A percentile compares a stretch with the other conserved stretches of the same genome.
These are phyloP conservation scores for Chamaecrista fasciculata DNA, from an alignment of 306 rosid genomes.

Conservation along the genomic window DNA sequence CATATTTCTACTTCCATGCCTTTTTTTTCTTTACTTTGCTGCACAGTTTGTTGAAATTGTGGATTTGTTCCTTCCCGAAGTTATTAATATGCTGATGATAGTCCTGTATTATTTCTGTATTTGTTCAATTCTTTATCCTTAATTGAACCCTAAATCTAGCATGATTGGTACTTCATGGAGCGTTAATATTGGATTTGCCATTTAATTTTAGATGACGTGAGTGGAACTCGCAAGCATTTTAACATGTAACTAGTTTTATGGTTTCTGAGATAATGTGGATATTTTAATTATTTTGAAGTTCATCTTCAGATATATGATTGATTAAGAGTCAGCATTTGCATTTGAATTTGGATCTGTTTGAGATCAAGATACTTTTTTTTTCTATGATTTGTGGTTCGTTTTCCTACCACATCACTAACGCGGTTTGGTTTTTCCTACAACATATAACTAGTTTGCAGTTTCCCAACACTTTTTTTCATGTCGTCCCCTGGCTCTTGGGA, in stretches of 20 bases:
- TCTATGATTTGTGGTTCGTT: not conserved
- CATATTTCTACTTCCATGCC: not conserved
- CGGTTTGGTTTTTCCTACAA: not conserved
- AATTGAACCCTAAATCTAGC: too few species aligned
- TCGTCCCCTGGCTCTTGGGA: not conserved
- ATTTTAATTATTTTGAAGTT: not conserved
- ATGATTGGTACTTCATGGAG: too few species aligned
- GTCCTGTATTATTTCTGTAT: too few species aligned
- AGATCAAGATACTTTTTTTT: not conserved
- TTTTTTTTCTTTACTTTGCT: not conserved
- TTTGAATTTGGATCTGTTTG: not conserved
- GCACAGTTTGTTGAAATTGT: too few species aligned
- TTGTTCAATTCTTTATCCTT: too few species aligned
- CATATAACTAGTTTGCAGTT: not conserved
- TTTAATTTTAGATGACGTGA: too few species aligned
- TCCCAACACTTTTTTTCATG: not conserved
- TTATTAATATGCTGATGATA: too few species aligned
- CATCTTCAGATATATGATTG: not conserved
- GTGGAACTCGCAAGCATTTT: too few species aligned
- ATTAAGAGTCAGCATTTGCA: not conserved
- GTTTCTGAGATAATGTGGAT: not conserved
- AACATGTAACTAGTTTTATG: too few species aligned
- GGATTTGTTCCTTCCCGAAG: too few species aligned
- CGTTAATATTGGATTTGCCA: too few species aligned
- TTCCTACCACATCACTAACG: not conserved